Evolutionary conservation across 257 asterid species (phyloP).

Genomic region (Plectranthus barbatus): DNA sequence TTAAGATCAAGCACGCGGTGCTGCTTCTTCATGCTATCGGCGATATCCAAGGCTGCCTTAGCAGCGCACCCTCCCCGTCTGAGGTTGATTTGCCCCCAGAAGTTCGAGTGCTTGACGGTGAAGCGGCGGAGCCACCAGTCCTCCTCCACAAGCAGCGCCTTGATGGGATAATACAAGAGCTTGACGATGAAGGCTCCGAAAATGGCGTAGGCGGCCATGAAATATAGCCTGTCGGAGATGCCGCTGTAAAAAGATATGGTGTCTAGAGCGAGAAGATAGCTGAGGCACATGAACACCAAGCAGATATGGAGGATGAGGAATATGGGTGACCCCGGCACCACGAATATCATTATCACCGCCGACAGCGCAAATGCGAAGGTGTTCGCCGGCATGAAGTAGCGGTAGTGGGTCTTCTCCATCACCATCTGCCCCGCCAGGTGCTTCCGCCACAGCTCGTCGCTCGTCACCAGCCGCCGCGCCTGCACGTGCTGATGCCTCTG

Average conservation of each 20-base stretch:
- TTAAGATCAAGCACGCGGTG: background rate
- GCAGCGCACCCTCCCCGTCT: no score
- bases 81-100: background rate
- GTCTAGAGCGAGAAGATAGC: background rate
- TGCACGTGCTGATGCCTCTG: no score
- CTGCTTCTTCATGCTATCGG: background rate
- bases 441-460: no score
- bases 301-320: background rate
- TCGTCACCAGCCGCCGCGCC: no score
- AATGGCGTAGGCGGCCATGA: background rate
- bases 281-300: background rate
- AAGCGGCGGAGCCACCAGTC: constrained; percentile 1
- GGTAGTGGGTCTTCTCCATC: no score
- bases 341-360: constrained; percentile 7
- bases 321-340: background rate
- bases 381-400: no score
- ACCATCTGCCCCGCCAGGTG: no score
- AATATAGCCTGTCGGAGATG: background rate
- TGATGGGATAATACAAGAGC: background rate
- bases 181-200: background rate
- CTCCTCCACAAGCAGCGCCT: background rate
- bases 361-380: no score
- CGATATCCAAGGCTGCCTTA: rapidly evolving
- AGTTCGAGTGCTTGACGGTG: background rate
- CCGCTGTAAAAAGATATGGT: background rate